A percentile compares a stretch with the other conserved stretches of the same genome.
Conservation (phyloP, 2,329 filamentous ascomycete genomes). For the Monilinia laxa region DNA sequence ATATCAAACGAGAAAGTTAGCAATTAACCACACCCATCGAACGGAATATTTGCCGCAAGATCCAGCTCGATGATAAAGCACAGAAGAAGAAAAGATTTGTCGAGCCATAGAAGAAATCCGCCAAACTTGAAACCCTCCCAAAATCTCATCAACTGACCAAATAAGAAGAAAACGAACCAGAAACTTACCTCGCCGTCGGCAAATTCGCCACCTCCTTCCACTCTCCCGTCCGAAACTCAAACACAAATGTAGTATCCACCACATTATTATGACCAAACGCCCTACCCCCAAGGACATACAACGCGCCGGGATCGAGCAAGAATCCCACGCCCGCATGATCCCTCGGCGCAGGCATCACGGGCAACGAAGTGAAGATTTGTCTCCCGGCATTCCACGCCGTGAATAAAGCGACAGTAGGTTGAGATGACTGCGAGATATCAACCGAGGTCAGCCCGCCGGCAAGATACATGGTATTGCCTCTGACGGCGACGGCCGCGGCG, state of each 20-base stretch:
- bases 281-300: conserved; percentile 40
- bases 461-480: conserved; percentile 41
- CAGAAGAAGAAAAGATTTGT: too few relatives aligned
- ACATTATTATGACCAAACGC: conserved; percentile 39
- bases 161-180: conserved; percentile 31
- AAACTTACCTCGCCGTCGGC: conserved; percentile 43
- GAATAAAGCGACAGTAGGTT: conserved; percentile 29
- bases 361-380: conserved; percentile 37
- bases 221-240: conserved; percentile 36
- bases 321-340: conserved; percentile 40
- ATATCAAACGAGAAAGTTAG: not conserved
- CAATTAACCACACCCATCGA: too few relatives aligned
- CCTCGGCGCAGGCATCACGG: conserved; percentile 40
- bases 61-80: too few relatives aligned
- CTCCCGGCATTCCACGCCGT: conserved; percentile 39
- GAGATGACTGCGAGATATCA: not conserved
- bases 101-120: too few relatives aligned
- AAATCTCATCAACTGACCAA: conserved; percentile 28
- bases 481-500: conserved; percentile 40
- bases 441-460: conserved; percentile 43
- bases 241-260: conserved; percentile 41
- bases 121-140: not conserved
- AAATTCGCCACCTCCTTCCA: conserved; percentile 41
- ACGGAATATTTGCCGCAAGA: not conserved
- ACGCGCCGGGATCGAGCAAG: conserved; percentile 29